phyloP scores from a whole-genome alignment of 805 yeast genomes.

The Teunomyces pallodes region DNA sequence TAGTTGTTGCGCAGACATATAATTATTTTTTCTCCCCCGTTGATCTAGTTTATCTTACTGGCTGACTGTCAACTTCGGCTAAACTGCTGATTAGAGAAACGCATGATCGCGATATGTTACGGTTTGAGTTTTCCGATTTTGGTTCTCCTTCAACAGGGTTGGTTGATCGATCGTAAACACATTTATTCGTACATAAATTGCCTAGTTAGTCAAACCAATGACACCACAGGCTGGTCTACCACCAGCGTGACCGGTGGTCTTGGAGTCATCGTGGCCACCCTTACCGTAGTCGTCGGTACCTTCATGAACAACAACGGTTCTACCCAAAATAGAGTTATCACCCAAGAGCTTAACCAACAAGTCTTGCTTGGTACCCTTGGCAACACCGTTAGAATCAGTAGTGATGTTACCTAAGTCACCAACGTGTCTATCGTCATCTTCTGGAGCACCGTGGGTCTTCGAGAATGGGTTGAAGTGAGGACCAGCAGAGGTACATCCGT shows the following conservation, averaged over 20 bases:
- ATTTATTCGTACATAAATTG: conserved; percentile 1
- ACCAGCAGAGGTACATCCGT: conserved; percentile 98
- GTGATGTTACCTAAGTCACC: conserved; percentile 96
- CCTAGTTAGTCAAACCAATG: conserved; percentile 65
- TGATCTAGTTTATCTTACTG: no score
- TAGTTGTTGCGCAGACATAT: not conserved
- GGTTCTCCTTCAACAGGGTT: no score
- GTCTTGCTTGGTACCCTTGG: conserved; percentile 87
- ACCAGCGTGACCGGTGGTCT: conserved; percentile 97
- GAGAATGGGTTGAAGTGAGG: conserved; percentile 93
- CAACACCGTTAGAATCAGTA: conserved; percentile 84
- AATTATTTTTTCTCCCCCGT: not conserved
- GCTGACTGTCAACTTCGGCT: no score
- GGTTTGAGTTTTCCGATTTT: no score
- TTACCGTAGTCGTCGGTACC: conserved; percentile 94
- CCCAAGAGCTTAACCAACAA: conserved; percentile 77
- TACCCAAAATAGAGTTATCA: conserved; percentile 83
- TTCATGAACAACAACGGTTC: conserved; percentile 92
- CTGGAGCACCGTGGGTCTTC: conserved; percentile 90
- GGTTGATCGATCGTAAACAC: not conserved
- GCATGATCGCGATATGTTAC: no score
- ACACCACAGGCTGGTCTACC: conserved; percentile 99
- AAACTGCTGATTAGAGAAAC: no score
- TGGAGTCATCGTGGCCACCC: conserved; percentile 88
- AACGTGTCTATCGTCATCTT: conserved; percentile 76